A percentile compares a stretch with the other conserved stretches of the same genome.
phyloP scores from a whole-genome alignment of 306 rosid species.

The Citrullus amarus region DNA sequence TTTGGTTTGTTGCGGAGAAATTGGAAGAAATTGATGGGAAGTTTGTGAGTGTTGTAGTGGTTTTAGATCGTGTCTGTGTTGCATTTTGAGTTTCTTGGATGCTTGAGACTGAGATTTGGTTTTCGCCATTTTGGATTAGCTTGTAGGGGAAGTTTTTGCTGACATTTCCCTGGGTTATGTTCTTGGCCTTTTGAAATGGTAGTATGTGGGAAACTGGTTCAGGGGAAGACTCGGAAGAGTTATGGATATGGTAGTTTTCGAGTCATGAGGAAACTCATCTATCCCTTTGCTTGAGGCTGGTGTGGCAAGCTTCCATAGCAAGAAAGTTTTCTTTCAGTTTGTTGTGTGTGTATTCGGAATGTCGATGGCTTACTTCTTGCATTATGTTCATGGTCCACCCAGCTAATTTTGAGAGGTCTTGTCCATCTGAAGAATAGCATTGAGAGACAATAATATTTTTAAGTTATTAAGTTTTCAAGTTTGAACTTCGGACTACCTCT shows the following conservation, averaged over 20 bases:
- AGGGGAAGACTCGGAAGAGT: background rate
- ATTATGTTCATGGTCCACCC: background rate
- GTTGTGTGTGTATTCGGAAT: too few species aligned
- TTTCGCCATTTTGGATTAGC: background rate
- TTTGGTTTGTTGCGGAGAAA: background rate
- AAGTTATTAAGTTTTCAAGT: background rate
- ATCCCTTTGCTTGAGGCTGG: background rate
- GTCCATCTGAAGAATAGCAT: background rate
- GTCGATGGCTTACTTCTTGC: background rate
- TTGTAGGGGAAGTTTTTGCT: background rate
- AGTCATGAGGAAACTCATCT: background rate
- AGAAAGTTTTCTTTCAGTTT: background rate
- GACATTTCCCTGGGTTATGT: background rate
- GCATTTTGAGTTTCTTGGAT: background rate
- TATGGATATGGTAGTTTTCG: background rate
- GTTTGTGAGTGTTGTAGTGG: background rate
- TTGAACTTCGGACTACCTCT: background rate
- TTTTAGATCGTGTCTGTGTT: background rate
- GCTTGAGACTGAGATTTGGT: background rate
- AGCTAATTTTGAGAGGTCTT: background rate
- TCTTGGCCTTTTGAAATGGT: background rate
- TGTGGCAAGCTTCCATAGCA: background rate
- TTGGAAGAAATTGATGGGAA: background rate
- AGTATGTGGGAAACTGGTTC: background rate
- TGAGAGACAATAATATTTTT: background rate